Conservation (phyloP, 441 rosid genomes). For the Dalechampia spathulata region DNA sequence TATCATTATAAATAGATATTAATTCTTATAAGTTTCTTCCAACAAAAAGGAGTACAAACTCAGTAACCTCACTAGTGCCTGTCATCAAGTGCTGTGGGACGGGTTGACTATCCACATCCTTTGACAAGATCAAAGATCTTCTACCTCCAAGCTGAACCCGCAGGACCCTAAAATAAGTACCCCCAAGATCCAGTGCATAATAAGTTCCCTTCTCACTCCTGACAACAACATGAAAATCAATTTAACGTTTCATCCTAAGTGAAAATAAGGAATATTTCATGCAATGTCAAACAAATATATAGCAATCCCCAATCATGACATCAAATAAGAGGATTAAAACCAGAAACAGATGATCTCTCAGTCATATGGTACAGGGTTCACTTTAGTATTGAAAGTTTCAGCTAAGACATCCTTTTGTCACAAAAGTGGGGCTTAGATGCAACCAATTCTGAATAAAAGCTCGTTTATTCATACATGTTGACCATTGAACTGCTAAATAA, state of each 20-base stretch:
- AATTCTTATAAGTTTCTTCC: neutral
- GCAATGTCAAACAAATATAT: neutral
- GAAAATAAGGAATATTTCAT: slow-evolving; percentile 2
- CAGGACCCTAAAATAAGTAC: slow-evolving; percentile 77
- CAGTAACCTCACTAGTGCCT: slow-evolving; percentile 66
- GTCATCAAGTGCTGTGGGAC: slow-evolving; percentile 65
- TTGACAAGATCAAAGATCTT: slow-evolving; percentile 50
- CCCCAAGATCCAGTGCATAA: slow-evolving; percentile 85
- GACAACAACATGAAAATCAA: slow-evolving; percentile 24
- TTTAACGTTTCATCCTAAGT: too few relatives aligned
- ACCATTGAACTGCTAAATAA: too few relatives aligned
- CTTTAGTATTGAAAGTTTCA: too few relatives aligned
- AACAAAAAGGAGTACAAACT: neutral
- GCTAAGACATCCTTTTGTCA: too few relatives aligned
- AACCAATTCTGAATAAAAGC: too few relatives aligned
- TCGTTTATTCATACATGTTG: too few relatives aligned
- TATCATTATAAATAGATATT: neutral
- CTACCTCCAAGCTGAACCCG: slow-evolving; percentile 74
- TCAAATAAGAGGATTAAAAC: too few relatives aligned
- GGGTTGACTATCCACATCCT: slow-evolving; percentile 49
- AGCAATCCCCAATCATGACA: too few relatives aligned
- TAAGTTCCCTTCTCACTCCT: slow-evolving; percentile 81
- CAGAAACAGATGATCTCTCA: too few relatives aligned
- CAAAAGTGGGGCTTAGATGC: too few relatives aligned
- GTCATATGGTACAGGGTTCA: too few relatives aligned